phyloP scores from a whole-genome alignment of 2,329 filamentous ascomycete genomes.

The Sporothrix luriei region DNA sequence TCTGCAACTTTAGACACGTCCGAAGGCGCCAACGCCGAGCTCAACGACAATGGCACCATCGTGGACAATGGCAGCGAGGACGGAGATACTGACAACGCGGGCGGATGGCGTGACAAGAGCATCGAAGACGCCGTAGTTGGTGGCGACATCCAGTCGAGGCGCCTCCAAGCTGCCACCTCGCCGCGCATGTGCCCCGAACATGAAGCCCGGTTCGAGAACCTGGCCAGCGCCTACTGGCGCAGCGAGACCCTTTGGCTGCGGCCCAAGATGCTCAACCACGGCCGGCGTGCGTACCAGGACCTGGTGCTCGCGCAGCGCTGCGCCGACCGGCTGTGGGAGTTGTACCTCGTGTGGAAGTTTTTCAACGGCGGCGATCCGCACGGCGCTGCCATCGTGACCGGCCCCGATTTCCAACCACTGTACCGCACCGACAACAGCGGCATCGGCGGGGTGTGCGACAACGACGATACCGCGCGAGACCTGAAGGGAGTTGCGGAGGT shows the following conservation, averaged over 20 bases:
- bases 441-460: background rate
- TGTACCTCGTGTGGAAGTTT: slow-evolving; percentile 33
- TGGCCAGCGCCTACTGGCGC: slow-evolving; percentile 27
- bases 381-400: background rate
- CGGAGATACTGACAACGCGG: background rate
- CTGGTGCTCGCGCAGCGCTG: slow-evolving; percentile 4
- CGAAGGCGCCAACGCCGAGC: background rate
- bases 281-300: background rate
- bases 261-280: slow-evolving; percentile 1
- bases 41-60: background rate
- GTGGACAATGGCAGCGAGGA: background rate
- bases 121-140: background rate
- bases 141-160: background rate
- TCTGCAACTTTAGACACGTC: background rate
- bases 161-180: background rate
- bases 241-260: slow-evolving; percentile 34
- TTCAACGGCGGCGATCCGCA: slow-evolving; percentile 26
- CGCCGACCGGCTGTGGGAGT: slow-evolving; percentile 29
- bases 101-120: background rate
- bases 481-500: background rate
- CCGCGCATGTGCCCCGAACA: slow-evolving; percentile 31
- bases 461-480: background rate
- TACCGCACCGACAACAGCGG: background rate
- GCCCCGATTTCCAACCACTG: background rate
- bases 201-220: slow-evolving; percentile 28